phyloP scores from a whole-genome alignment of 495 filamentous ascomycete genomes.

The Penicillium odoratum region DNA sequence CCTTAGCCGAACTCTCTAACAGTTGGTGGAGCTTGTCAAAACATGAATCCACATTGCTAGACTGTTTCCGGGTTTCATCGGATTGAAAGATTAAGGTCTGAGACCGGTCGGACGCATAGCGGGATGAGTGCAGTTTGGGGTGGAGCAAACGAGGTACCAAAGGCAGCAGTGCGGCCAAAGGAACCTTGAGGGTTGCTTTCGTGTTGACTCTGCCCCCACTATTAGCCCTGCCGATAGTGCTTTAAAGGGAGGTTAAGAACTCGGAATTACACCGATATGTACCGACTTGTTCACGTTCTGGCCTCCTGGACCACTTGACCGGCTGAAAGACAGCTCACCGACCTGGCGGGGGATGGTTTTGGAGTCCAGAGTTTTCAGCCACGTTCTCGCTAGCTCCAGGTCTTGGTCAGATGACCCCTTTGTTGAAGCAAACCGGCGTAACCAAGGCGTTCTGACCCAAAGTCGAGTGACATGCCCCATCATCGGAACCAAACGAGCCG shows the following conservation, averaged over 20 bases:
- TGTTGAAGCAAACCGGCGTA: slow-evolving; percentile 20
- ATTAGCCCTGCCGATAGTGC: slow-evolving; percentile 9
- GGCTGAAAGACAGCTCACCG: slow-evolving; percentile 70
- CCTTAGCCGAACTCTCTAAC: slow-evolving; percentile 53
- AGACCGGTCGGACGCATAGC: slow-evolving; percentile 65
- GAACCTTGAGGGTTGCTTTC: slow-evolving; percentile 78
- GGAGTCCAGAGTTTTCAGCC: slow-evolving; percentile 66
- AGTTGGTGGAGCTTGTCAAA: slow-evolving; percentile 61
- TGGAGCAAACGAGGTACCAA: slow-evolving; percentile 71
- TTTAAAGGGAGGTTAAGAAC: slow-evolving; percentile 1
- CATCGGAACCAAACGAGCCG: slow-evolving; percentile 3
- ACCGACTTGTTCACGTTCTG: slow-evolving; percentile 97
- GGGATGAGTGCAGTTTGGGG: slow-evolving; percentile 59
- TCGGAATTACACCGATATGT: slow-evolving; percentile 63
- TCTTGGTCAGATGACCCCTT: slow-evolving; percentile 50
- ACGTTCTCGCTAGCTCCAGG: slow-evolving; percentile 68
- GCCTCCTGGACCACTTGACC: slow-evolving; percentile 90
- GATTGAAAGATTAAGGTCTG: slow-evolving; percentile 68
- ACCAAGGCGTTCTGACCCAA: slow-evolving; percentile 6
- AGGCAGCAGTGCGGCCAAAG: slow-evolving; percentile 55
- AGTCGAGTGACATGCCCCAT: neutral
- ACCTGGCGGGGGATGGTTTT: slow-evolving; percentile 63
- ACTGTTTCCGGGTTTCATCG: slow-evolving; percentile 64
- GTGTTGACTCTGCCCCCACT: slow-evolving; percentile 70
- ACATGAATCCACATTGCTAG: slow-evolving; percentile 63